Evolutionary conservation across 225 moss, liverwort and hornwort genomes (phyloP).

Genomic region (Anthoceros angustus): DNA sequence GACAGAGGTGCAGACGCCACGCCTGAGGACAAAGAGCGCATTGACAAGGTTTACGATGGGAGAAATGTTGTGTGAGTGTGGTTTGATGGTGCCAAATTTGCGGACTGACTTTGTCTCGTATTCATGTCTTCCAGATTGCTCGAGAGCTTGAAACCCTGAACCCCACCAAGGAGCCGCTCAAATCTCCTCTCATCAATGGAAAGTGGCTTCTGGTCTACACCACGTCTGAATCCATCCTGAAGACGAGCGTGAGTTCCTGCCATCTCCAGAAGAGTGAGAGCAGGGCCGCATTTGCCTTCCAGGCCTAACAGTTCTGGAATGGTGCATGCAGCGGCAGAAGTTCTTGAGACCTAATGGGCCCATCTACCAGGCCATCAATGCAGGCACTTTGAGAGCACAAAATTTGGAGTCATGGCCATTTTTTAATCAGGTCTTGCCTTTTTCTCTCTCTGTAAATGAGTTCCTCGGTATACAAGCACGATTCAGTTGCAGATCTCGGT

Average conservation of each 20-base stretch:
- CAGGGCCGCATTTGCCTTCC: too few species aligned
- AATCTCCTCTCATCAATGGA: slow-evolving; percentile 56
- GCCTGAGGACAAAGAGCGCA: slow-evolving; percentile 37
- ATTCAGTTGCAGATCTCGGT: too few species aligned
- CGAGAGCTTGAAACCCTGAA: slow-evolving; percentile 63
- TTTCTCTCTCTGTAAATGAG: not conserved
- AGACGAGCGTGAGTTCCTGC: slow-evolving; percentile 36
- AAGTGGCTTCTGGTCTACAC: slow-evolving; percentile 92
- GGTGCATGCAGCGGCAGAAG: slow-evolving; percentile 35
- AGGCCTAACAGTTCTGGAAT: not conserved
- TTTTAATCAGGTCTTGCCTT: slow-evolving; percentile 54
- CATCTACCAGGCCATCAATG: slow-evolving; percentile 75
- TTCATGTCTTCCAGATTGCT: slow-evolving; percentile 28
- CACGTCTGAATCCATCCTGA: slow-evolving; percentile 48
- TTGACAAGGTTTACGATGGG: slow-evolving; percentile 35
- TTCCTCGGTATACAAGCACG: not conserved
- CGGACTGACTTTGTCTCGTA: not conserved
- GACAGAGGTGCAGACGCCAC: slow-evolving; percentile 55
- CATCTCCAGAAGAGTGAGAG: too few species aligned
- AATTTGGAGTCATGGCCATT: slow-evolving; percentile 88
- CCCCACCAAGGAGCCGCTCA: slow-evolving; percentile 58
- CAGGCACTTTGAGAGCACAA: slow-evolving; percentile 71
- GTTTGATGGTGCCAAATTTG: not conserved
- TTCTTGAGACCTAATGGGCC: slow-evolving; percentile 63
- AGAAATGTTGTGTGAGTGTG: not conserved